Evolutionary conservation across 169 alveolate genomes (phyloP).

Genomic region (Plasmodium vinckei): DNA sequence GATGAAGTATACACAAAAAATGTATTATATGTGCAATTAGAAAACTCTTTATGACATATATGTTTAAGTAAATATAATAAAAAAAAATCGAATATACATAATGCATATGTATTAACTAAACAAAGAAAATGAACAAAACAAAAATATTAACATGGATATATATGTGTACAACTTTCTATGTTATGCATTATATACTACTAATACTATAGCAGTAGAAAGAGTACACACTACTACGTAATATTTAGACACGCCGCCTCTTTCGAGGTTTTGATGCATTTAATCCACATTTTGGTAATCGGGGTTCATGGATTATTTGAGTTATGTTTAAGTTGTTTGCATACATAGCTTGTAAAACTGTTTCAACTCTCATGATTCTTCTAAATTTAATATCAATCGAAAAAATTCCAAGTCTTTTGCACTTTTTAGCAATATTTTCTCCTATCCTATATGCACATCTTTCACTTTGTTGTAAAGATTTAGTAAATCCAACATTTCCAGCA

Average conservation of each 20-base stretch:
- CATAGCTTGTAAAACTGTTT: constrained; percentile 89
- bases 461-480: constrained; percentile 87
- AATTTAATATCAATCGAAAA: constrained; percentile 86
- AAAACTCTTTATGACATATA: no score
- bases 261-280: constrained; percentile 89
- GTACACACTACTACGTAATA: neutral
- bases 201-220: no score
- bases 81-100: no score
- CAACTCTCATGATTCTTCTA: constrained; percentile 88
- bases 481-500: constrained; percentile 91
- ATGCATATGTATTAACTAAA: no score
- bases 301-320: constrained; percentile 88
- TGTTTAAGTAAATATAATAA: no score
- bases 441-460: constrained; percentile 89
- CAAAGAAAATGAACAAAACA: no score
- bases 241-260: constrained; percentile 87
- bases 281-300: constrained; percentile 89
- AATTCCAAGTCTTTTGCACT: constrained; percentile 90
- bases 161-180: no score
- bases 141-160: no score
- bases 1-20: no score
- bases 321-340: constrained; percentile 87
- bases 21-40: no score
- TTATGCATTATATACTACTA: no score
- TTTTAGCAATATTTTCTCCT: constrained; percentile 90